Percentiles rank a stretch among this genome's conserved stretches.
Conservation (phyloP, 495 filamentous ascomycete species). For the Podospora pseudoanserina region DNA sequence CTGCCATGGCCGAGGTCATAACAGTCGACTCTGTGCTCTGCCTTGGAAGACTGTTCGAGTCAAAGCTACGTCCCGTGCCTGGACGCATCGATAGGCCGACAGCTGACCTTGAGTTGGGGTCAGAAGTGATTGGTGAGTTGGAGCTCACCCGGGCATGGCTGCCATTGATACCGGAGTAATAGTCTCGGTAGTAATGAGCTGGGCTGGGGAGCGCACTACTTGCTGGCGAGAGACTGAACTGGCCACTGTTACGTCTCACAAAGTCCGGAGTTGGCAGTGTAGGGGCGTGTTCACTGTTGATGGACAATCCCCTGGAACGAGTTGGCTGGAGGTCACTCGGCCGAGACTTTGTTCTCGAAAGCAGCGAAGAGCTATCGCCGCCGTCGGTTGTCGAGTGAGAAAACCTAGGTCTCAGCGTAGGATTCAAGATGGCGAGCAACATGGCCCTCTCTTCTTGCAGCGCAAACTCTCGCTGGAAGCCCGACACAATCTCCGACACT, state of each 20-base stretch:
- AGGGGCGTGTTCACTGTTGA: constrained; percentile 63
- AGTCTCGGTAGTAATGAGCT: constrained; percentile 49
- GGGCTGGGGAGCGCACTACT: constrained; percentile 44
- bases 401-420: constrained; percentile 37
- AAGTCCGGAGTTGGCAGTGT: constrained; percentile 56
- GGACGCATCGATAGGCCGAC: constrained; percentile 38
- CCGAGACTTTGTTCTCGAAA: constrained; percentile 40
- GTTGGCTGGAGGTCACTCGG: constrained; percentile 38
- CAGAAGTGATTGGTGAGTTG: constrained; percentile 42
- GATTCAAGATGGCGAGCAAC: constrained; percentile 49
- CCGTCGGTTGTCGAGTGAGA: constrained; percentile 50
- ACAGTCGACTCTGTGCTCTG: constrained; percentile 44
- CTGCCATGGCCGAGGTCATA: constrained; percentile 33
- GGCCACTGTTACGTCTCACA: constrained; percentile 52
- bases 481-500: constrained; percentile 60
- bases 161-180: constrained; percentile 42
- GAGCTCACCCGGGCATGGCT: constrained; percentile 32
- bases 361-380: constrained; percentile 38
- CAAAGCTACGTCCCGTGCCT: constrained; percentile 50
- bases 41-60: constrained; percentile 41
- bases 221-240: constrained; percentile 53
- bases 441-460: constrained; percentile 52
- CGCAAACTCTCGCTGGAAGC: constrained; percentile 71
- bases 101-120: constrained; percentile 36
- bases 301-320: constrained; percentile 52